Conservation (phyloP, 257 asterid species). For the Solanum arcanum region DNA sequence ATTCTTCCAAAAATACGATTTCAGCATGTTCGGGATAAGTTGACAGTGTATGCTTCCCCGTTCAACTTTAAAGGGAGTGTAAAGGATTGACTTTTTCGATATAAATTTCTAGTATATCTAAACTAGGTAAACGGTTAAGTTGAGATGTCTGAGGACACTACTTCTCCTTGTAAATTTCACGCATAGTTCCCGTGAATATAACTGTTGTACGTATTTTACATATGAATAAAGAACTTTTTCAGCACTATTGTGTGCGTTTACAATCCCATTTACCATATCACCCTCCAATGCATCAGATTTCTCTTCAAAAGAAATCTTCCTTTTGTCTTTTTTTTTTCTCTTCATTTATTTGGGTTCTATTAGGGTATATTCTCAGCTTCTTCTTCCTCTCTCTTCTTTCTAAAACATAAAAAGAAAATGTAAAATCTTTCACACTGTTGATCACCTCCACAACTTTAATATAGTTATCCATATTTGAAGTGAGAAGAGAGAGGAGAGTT, state of each 20-base stretch:
- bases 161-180: too few relatives aligned
- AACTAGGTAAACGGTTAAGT: too few relatives aligned
- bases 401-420: neutral
- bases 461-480: neutral
- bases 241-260: conserved; percentile 3
- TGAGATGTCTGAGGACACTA: too few relatives aligned
- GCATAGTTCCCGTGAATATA: too few relatives aligned
- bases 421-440: neutral
- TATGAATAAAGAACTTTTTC: too few relatives aligned
- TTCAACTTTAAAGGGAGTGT: too few relatives aligned
- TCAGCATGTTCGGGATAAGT: too few relatives aligned
- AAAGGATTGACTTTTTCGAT: too few relatives aligned
- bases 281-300: conserved; percentile 17
- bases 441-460: neutral
- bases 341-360: conserved; percentile 19
- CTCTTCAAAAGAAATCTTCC: conserved; percentile 2
- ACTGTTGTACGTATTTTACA: too few relatives aligned
- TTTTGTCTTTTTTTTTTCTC: neutral
- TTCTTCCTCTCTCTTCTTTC: conserved; percentile 3
- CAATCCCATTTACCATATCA: conserved; percentile 7
- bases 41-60: too few relatives aligned
- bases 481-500: conserved; percentile 4
- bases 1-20: too few relatives aligned
- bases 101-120: too few relatives aligned
- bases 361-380: conserved; percentile 44